Percentiles rank a stretch among this genome's conserved stretches.
Conservation (phyloP, 345 rosid species). For the Sonneratia caseolaris region DNA sequence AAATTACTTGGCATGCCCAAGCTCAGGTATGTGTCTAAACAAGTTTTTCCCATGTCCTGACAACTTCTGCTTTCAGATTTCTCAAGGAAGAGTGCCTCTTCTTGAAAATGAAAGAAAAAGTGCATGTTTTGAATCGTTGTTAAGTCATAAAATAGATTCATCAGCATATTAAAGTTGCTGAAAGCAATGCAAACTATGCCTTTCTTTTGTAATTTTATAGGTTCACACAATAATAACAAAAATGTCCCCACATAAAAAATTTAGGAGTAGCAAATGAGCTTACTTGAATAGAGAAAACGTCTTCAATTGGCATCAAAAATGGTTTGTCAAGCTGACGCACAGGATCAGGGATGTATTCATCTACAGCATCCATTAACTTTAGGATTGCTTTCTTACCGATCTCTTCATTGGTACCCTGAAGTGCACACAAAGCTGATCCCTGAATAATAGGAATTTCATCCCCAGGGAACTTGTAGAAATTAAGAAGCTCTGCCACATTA, state of each 20-base stretch:
- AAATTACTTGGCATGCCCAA: not conserved
- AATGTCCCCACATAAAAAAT: not conserved
- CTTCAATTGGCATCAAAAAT: constrained; percentile 97
- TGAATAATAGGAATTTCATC: constrained; percentile 91
- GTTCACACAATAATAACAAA: not conserved
- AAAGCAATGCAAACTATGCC: not conserved
- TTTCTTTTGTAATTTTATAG: not conserved
- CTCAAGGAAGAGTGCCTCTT: not conserved
- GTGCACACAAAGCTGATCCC: constrained; percentile 84
- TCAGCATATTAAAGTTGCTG: not conserved
- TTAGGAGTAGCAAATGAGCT: not conserved
- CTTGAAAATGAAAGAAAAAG: no score
- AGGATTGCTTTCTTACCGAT: constrained; percentile 79
- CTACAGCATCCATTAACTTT: constrained; percentile 94
- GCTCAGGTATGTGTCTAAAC: not conserved
- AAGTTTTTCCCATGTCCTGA: not conserved
- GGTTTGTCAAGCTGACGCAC: constrained; percentile 91
- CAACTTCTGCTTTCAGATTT: not conserved
- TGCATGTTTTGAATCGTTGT: not conserved
- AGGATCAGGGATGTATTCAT: constrained; percentile 93
- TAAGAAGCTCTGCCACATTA: constrained; percentile 72
- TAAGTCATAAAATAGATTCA: not conserved
- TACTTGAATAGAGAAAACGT: constrained; percentile 96
- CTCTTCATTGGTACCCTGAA: constrained; percentile 88
- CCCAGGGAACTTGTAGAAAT: constrained; percentile 98